Evolutionary conservation across 1,284 basidiomycete species (phyloP).

Genomic region (Paramarasmius palmivorus): DNA sequence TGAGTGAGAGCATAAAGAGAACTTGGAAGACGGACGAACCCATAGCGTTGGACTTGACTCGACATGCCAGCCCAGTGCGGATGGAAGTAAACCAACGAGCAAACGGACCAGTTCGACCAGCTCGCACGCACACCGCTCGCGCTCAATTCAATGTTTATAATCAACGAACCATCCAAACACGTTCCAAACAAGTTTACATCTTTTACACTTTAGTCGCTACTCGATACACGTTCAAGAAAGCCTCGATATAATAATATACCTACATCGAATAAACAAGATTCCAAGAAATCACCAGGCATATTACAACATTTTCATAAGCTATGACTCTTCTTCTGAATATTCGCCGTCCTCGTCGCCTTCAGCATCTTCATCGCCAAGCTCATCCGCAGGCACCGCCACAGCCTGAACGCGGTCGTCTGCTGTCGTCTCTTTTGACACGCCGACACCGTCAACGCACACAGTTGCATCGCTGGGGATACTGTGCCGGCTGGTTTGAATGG

Average conservation of each 20-base stretch:
- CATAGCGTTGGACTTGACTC: neutral
- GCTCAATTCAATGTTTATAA: neutral
- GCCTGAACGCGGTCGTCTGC: neutral
- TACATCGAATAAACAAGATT: too few relatives aligned
- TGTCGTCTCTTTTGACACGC: neutral
- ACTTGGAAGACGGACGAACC: neutral
- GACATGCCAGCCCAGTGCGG: neutral
- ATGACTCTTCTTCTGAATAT: constrained; percentile 36
- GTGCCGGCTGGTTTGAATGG: constrained; percentile 37
- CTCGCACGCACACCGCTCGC: neutral
- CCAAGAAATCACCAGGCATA: too few relatives aligned
- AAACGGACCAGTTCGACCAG: neutral
- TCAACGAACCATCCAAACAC: constrained; percentile 3
- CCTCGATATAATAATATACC: too few relatives aligned
- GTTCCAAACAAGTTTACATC: neutral
- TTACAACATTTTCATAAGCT: constrained; percentile 20
- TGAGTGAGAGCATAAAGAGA: neutral
- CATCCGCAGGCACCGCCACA: neutral
- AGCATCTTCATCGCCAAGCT: constrained; percentile 9
- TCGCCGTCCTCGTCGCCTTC: constrained; percentile 30
- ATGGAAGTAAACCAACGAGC: constrained; percentile 1
- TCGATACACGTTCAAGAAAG: neutral
- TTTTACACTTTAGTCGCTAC: neutral
- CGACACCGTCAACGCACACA: constrained; percentile 25
- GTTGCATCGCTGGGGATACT: constrained; percentile 57